These are phyloP conservation scores for Eragrostis curvula DNA, from an alignment of 176 grass and related monocot genomes.

Conservation along the genomic window DNA sequence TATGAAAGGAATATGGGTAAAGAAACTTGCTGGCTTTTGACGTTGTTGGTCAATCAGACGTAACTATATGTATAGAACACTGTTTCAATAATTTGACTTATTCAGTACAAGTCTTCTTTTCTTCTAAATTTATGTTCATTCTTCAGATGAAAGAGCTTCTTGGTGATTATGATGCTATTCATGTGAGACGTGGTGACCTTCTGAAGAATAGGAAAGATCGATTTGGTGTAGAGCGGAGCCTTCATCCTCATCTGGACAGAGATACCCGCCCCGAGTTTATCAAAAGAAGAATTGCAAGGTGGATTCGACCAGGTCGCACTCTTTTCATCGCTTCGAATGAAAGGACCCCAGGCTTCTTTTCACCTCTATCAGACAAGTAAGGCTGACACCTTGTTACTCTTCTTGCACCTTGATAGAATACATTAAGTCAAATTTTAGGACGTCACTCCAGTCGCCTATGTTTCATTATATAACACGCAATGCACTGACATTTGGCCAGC, in stretches of 20 bases:
- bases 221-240: conserved; percentile 83
- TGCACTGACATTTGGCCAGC: not conserved
- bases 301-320: conserved; percentile 82
- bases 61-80: conserved; percentile 29
- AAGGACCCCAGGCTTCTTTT: conserved; percentile 79
- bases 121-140: conserved; percentile 12
- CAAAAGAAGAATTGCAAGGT: conserved; percentile 77
- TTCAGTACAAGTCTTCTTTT: conserved; percentile 14
- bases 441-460: not conserved
- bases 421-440: conserved; percentile 1
- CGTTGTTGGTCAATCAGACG: not conserved
- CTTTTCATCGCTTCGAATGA: conserved; percentile 94
- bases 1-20: not conserved
- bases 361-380: conserved; percentile 78
- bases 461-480: not conserved
- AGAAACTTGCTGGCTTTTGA: not conserved
- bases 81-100: conserved; percentile 21
- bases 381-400: not conserved
- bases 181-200: conserved; percentile 91
- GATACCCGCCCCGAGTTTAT: conserved; percentile 93
- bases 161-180: conserved; percentile 97
- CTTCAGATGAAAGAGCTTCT: conserved; percentile 80
- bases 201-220: conserved; percentile 90
- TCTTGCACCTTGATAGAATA: conserved; percentile 14
- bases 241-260: conserved; percentile 95